Evolutionary conservation across 2,329 filamentous ascomycete genomes (phyloP).

Genomic region (Talaromyces pinophilus): DNA sequence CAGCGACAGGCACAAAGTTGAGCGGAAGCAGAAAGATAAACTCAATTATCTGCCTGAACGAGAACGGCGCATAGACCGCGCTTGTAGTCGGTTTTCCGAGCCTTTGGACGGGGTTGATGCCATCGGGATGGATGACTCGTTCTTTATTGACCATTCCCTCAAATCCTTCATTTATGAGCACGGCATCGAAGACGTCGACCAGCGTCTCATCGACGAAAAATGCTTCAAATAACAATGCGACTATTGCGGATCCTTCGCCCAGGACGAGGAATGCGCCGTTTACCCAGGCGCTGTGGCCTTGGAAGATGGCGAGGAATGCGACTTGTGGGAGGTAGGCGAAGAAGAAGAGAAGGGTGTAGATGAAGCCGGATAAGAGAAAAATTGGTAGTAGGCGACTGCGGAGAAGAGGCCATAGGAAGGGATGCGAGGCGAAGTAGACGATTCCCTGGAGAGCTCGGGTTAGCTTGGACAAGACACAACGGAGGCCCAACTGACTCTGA

Average conservation of each 20-base stretch:
- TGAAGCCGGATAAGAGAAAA: constrained; percentile 75
- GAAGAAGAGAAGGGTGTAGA: constrained; percentile 82
- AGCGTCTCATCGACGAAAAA: constrained; percentile 79
- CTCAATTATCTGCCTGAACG: constrained; percentile 84
- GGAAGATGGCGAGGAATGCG: constrained; percentile 85
- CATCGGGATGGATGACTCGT: constrained; percentile 66
- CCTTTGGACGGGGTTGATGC: constrained; percentile 71
- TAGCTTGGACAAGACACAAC: not conserved
- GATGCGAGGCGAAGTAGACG: constrained; percentile 75
- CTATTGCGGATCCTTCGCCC: constrained; percentile 62
- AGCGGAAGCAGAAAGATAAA: constrained; percentile 77
- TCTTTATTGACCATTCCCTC: constrained; percentile 68
- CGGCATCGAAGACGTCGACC: constrained; percentile 83
- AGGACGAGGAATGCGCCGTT: constrained; percentile 85
- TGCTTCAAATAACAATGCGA: constrained; percentile 70
- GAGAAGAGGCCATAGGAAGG: constrained; percentile 81
- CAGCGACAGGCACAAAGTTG: constrained; percentile 82
- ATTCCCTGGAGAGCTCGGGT: constrained; percentile 60
- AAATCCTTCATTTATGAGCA: constrained; percentile 72
- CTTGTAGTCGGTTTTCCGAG: constrained; percentile 77
- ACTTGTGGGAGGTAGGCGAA: constrained; percentile 89
- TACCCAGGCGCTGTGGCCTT: constrained; percentile 82
- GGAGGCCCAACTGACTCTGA: constrained; percentile 42
- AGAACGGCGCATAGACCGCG: constrained; percentile 85
- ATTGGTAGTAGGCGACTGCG: constrained; percentile 75